Conservation (phyloP, 495 filamentous ascomycete species). For the Hypomontagnella monticulosa region DNA sequence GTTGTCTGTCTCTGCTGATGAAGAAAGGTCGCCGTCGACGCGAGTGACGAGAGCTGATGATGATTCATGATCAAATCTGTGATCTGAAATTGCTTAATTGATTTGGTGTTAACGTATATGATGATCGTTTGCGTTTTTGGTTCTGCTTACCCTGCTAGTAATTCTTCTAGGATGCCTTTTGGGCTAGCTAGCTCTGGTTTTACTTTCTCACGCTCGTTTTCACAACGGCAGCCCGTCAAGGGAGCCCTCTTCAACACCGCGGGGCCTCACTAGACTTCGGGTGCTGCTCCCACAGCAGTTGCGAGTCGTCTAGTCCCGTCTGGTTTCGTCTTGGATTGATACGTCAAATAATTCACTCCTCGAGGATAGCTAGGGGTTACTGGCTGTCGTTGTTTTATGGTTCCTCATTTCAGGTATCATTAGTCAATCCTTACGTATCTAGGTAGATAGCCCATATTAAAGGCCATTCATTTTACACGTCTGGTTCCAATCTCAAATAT, state of each 20-base stretch:
- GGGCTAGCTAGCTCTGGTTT: constrained; percentile 26
- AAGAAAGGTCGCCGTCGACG: constrained; percentile 3
- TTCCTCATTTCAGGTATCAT: constrained; percentile 37
- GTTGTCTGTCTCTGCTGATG: constrained; percentile 10
- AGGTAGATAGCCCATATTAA: constrained; percentile 35
- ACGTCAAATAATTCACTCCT: constrained; percentile 20
- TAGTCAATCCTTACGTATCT: constrained; percentile 38
- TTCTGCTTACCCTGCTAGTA: constrained; percentile 25
- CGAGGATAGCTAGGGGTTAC: not conserved
- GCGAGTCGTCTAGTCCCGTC: constrained; percentile 12
- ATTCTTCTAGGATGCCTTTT: constrained; percentile 20
- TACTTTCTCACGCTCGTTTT: constrained; percentile 36
- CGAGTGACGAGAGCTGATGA: constrained; percentile 12
- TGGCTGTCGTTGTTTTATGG: constrained; percentile 9
- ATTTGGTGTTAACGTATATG: constrained; percentile 11
- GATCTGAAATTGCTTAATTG: constrained; percentile 17
- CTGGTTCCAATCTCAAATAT: constrained; percentile 16
- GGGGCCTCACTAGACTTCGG: not conserved
- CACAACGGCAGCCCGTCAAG: constrained; percentile 2
- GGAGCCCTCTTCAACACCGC: constrained; percentile 2
- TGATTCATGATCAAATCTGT: constrained; percentile 17
- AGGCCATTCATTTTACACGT: constrained; percentile 38
- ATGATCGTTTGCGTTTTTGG: constrained; percentile 7
- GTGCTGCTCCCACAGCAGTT: constrained; percentile 14
- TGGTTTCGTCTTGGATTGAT: constrained; percentile 10